phyloP scores from a whole-genome alignment of 2,329 filamentous ascomycete species.

The Phyllosticta citriasiana region DNA sequence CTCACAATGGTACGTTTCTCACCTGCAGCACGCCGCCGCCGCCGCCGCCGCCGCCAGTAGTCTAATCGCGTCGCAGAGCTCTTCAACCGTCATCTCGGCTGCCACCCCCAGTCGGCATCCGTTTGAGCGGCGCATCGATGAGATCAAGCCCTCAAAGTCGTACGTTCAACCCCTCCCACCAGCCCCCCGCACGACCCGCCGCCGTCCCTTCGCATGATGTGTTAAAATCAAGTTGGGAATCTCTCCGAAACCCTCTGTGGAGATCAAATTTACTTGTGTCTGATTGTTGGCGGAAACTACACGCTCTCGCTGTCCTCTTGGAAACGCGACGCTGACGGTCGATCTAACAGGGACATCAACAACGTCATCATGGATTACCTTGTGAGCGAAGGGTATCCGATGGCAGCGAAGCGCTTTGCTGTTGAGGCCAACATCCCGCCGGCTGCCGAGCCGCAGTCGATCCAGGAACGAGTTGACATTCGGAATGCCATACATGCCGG shows the following conservation, averaged over 20 bases:
- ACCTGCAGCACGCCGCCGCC: background rate
- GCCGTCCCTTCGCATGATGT: slow-evolving; percentile 56
- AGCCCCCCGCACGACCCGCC: slow-evolving; percentile 22
- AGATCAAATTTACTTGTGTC: slow-evolving; percentile 76
- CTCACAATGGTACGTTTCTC: slow-evolving; percentile 24
- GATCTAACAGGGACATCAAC: slow-evolving; percentile 71
- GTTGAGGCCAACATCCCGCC: slow-evolving; percentile 81
- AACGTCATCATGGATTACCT: slow-evolving; percentile 93
- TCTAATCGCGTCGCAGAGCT: slow-evolving; percentile 35
- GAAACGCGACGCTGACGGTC: slow-evolving; percentile 17
- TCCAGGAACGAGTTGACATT: slow-evolving; percentile 72
- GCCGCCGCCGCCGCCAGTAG: slow-evolving; percentile 3
- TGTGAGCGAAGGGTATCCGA: slow-evolving; percentile 88
- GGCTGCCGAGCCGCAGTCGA: slow-evolving; percentile 60
- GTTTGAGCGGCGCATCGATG: slow-evolving; percentile 74
- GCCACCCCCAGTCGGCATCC: slow-evolving; percentile 57
- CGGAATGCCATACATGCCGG: slow-evolving; percentile 77
- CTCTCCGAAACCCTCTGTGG: slow-evolving; percentile 97
- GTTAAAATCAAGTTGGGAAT: slow-evolving; percentile 96
- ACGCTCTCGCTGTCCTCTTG: slow-evolving; percentile 11
- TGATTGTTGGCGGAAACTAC: slow-evolving; percentile 36
- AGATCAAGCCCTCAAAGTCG: slow-evolving; percentile 83
- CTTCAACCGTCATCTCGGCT: slow-evolving; percentile 61
- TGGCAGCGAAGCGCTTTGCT: slow-evolving; percentile 86
- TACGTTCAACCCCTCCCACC: slow-evolving; percentile 41